Conservation (phyloP, 1,284 basidiomycete species). For the Thelephora terrestris region DNA sequence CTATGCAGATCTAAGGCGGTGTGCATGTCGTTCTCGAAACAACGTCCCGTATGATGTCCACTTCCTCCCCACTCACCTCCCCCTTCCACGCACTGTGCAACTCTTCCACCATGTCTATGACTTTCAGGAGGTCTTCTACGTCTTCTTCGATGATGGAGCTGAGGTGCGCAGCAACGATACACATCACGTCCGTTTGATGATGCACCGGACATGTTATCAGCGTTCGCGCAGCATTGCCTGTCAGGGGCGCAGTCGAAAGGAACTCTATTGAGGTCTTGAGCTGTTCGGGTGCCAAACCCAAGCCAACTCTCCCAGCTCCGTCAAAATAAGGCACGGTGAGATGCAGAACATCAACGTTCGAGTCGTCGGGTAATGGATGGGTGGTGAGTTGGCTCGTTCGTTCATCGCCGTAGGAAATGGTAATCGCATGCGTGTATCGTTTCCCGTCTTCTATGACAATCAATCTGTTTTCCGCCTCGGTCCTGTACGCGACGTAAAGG, state of each 20-base stretch:
- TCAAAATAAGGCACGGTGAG: neutral
- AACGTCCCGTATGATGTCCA: neutral
- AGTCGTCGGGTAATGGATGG: neutral
- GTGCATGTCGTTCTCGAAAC: too few relatives aligned
- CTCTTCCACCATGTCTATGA: neutral
- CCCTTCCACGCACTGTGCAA: neutral
- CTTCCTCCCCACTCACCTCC: neutral
- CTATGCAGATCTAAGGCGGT: too few relatives aligned
- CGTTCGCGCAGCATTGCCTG: neutral
- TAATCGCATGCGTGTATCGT: neutral
- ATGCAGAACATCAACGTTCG: neutral
- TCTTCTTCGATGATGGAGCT: neutral
- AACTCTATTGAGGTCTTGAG: neutral
- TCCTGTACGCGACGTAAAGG: neutral
- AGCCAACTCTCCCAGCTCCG: neutral
- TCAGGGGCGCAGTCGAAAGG: neutral
- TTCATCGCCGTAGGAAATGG: neutral
- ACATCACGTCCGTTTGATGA: conserved; percentile 1
- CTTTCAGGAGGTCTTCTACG: neutral
- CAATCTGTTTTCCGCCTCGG: neutral
- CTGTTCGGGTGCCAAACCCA: neutral
- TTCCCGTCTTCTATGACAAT: neutral
- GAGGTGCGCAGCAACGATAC: neutral
- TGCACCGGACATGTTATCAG: neutral
- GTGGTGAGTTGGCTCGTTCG: neutral